Evolutionary conservation across 106 monocot species (phyloP).

Genomic region (Dactylorhiza incarnata): DNA sequence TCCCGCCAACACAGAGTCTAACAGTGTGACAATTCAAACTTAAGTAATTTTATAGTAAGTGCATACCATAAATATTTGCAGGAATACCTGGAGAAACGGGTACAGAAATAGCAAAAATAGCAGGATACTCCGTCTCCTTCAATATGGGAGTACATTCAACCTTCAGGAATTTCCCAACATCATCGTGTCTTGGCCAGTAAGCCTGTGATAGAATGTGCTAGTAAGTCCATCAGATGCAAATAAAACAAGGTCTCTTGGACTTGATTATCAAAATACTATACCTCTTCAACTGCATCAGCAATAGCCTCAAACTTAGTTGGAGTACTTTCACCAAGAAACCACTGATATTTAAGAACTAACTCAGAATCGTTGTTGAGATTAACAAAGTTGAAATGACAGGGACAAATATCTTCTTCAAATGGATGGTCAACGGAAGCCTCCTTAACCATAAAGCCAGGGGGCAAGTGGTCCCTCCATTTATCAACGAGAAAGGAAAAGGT

Average conservation of each 20-base stretch:
- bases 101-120: constrained; percentile 73
- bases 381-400: constrained; percentile 69
- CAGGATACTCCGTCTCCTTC: constrained; percentile 45
- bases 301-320: constrained; percentile 61
- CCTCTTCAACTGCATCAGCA: constrained; percentile 58
- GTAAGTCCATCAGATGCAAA: neutral
- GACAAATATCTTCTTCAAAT: constrained; percentile 90
- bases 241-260: neutral
- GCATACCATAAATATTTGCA: neutral
- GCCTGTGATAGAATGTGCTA: constrained; percentile 24
- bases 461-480: constrained; percentile 73
- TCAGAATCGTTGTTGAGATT: constrained; percentile 40
- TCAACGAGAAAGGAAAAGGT: constrained; percentile 79
- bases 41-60: neutral
- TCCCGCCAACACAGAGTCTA: neutral
- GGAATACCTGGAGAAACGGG: constrained; percentile 78
- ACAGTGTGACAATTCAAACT: neutral
- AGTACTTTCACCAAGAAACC: constrained; percentile 72
- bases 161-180: constrained; percentile 78
- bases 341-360: constrained; percentile 71
- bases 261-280: constrained; percentile 10
- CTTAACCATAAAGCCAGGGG: constrained; percentile 62
- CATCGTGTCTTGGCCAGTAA: constrained; percentile 82
- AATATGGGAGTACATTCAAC: constrained; percentile 78
- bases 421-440: constrained; percentile 75